Evolutionary conservation across 768 basidiomycete genomes (phyloP), one percentile per base, ranked within the genome.

Genomic region (Naganishia friedmannii): DNA sequence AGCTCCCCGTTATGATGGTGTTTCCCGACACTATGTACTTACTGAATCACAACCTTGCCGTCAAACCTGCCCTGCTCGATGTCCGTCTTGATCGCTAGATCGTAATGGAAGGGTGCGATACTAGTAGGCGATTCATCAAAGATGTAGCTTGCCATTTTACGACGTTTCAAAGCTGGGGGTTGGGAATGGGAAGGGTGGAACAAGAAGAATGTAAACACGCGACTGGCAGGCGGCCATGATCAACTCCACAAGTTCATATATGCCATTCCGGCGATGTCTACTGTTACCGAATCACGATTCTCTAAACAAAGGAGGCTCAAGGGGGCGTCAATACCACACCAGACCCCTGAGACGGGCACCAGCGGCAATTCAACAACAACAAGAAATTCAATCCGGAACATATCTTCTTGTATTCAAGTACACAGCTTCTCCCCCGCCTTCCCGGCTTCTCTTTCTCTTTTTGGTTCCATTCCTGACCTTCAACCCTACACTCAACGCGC

Each of bases 401-500:
- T 39, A 39, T 21, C 37, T 12, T 63, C 34, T 37, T 12, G 12
- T 37, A 37, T 23, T 45, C 21, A 28, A n/a, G 28, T 42, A 63
- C 39, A 63, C 42, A n/a, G 42, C n/a, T n/a, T n/a, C n/a, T n/a
- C n/a, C n/a, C n/a, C 19, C 34, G 34, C 26, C 37, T 28, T 12
- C 15, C 39, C 23, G 34, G 34, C 34, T 12, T 37, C 34, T 37
- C 12, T 37, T 37, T 42, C 48, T 51, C 48, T 45, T 63, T 63
- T 63, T n/a, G 39, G 37, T 34, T 29, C 8, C 54, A 31, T 34
- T 34, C 54, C 10, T 23, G 8, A 32, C 56, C 19, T 57, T 46
- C 34, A 65, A 23, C 46, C 48, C 48, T n/a, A 31, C 53, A 37
- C 46, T 58, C 42, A 69, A 51, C 57, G 68, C n/a, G 68, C 68